Evolutionary conservation across 441 rosid species (phyloP), one percentile per base, ranked within the genome.

Genomic region (Melianthus villosus): DNA sequence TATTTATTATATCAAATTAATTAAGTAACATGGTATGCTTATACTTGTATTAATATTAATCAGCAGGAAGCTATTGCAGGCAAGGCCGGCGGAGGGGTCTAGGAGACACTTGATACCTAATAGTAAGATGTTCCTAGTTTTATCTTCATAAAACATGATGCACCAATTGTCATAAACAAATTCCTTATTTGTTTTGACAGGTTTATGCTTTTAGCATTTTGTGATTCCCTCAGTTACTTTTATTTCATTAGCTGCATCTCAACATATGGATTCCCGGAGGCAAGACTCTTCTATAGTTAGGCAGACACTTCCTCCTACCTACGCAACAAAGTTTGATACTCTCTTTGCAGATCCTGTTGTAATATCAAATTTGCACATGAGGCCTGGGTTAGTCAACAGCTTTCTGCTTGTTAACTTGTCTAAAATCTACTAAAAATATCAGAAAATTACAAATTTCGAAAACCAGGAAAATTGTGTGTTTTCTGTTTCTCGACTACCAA

Each of bases 61-160:
- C 68, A 82, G 89, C 61, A 71, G 51, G 75, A 71, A 54, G 76
- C 79, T 50, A 65, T 76, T 37, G 65, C 78, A 1, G 84, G 76
- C 28, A 66, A 71, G 47, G 79, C 75, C 48, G 70, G 82, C 39
- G 83, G 67, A 51, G 74, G 48, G 22, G 41, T 67, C 55, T 71
- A 66, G 68, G 58, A 36, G 25, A 42, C 53, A 42, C 16, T 32
- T 37, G 19, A 22, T 34, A 29, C 33, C 25, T 52, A 42, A 48
- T 47, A 55, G 39, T 57, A 50, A 59, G 75, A n/a, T n/a, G n/a
- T n/a, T 69, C 73, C 38, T 29, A 28, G 38, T 54, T 49, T 42
- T 38, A 22, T 38, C 23, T 16, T 17, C 12, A 32, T 30, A 8
- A 37, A 28, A 9, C 50, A 27, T 17, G 6, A 27, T 22, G 13